Conservation (phyloP, 805 yeast species). For the Gaillardinia entomophila region DNA sequence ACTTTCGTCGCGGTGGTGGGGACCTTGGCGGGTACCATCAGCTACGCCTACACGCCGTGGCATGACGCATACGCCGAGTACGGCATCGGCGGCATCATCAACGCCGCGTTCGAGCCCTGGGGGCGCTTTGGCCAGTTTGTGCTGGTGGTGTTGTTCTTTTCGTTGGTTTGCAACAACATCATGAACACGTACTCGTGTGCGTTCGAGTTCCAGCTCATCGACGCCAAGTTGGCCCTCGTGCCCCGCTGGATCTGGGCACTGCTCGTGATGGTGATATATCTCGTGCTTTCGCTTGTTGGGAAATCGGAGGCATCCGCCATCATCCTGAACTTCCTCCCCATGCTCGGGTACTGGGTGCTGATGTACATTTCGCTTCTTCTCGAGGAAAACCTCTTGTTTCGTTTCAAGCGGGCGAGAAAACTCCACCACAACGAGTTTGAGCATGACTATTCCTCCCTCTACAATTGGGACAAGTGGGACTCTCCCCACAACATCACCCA, state of each 20-base stretch:
- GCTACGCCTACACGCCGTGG: conserved; percentile 28
- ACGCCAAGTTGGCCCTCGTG: conserved; percentile 16
- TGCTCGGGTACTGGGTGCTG: conserved; percentile 38
- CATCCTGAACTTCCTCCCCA: conserved; percentile 33
- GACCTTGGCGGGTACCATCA: conserved; percentile 24
- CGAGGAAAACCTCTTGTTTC: conserved; percentile 30
- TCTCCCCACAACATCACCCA: conserved; percentile 15
- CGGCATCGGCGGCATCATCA: conserved; percentile 30
- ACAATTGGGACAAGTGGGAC: conserved; percentile 29
- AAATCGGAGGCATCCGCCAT: conserved; percentile 26
- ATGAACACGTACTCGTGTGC: conserved; percentile 33
- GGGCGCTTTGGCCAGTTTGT: conserved; percentile 30
- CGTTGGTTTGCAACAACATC: conserved; percentile 30
- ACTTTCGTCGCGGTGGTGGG: conserved; percentile 29
- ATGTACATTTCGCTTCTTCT: conserved; percentile 29
- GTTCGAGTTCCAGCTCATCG: conserved; percentile 29
- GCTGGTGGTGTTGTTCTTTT: conserved; percentile 23
- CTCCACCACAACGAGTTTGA: conserved; percentile 6
- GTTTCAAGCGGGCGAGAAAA: conserved; percentile 3
- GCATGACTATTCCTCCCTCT: conserved; percentile 7
- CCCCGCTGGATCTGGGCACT: conserved; percentile 37
- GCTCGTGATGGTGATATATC: conserved; percentile 23
- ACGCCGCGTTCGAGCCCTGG: conserved; percentile 29
- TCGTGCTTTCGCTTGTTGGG: conserved; percentile 29
- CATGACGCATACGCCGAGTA: conserved; percentile 17